Percentiles rank a stretch among this genome's conserved stretches.
Evolutionary conservation across 73 alveolate species (phyloP).

Genomic region (Paramecium octaurelia): DNA sequence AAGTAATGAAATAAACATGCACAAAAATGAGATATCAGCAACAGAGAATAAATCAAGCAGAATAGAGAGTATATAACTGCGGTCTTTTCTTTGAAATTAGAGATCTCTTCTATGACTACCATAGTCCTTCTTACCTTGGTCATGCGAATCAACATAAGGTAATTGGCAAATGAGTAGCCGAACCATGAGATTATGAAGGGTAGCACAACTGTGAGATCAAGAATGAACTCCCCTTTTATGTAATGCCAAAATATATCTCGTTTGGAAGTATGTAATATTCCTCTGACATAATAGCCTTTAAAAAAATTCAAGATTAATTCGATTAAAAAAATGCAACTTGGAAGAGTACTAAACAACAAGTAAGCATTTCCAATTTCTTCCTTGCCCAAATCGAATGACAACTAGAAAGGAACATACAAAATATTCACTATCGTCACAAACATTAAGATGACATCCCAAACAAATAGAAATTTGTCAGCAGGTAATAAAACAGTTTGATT

Average conservation of each 20-base stretch:
- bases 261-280: slow-evolving; percentile 13
- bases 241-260: slow-evolving; percentile 39
- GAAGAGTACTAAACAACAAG: slow-evolving; percentile 9
- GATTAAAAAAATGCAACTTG: slow-evolving; percentile 1
- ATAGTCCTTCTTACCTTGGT: slow-evolving; percentile 32
- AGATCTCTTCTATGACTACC: slow-evolving; percentile 2
- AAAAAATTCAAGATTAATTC: slow-evolving; percentile 6
- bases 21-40: slow-evolving; percentile 35
- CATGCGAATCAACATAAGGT: slow-evolving; percentile 6
- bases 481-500: slow-evolving; percentile 26
- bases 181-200: slow-evolving; percentile 15
- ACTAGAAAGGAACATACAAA: background rate
- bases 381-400: background rate
- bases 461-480: slow-evolving; percentile 19
- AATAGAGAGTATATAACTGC: slow-evolving; percentile 12
- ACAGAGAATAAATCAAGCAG: slow-evolving; percentile 20
- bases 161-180: slow-evolving; percentile 26
- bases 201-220: background rate
- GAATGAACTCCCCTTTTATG: background rate
- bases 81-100: slow-evolving; percentile 9
- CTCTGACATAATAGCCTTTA: slow-evolving; percentile 22
- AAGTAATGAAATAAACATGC: slow-evolving; percentile 44
- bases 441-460: slow-evolving; percentile 31
- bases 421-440: slow-evolving; percentile 4
- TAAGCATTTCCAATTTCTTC: background rate